phyloP scores from a whole-genome alignment of 129 eudicot genomes.

The Flaveria sonorensis region DNA sequence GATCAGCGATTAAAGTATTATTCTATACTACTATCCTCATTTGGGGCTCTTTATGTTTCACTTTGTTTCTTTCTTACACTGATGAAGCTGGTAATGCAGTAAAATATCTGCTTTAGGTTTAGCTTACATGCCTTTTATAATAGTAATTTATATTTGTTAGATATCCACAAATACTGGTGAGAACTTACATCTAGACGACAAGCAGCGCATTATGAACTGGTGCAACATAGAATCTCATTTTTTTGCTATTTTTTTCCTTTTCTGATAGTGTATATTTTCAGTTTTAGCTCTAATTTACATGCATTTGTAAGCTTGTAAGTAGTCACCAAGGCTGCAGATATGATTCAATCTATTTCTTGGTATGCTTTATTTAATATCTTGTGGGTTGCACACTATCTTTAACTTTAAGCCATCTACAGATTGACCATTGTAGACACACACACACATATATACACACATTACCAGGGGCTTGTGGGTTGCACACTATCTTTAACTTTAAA shows the following conservation, averaged over 20 bases:
- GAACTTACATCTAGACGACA: not conserved
- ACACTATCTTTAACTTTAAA: constrained; percentile 39
- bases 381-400: constrained; percentile 39
- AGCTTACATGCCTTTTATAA: not conserved
- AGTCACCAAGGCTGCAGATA: constrained; percentile 12
- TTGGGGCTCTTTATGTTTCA: not conserved
- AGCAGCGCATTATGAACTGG: not conserved
- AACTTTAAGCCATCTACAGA: constrained; percentile 33
- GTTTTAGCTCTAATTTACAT: not conserved
- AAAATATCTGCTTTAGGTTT: not conserved
- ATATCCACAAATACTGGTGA: not conserved
- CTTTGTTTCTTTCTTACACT: not conserved
- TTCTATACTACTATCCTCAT: not conserved
- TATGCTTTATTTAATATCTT: constrained; percentile 23
- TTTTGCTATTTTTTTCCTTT: not conserved
- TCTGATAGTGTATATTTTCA: not conserved
- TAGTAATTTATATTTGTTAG: not conserved
- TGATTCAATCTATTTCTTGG: constrained; percentile 11
- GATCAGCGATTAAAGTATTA: not conserved
- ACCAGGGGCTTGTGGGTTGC: constrained; percentile 38
- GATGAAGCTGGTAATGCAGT: not conserved
- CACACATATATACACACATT: not conserved
- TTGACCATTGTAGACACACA: constrained; percentile 9
- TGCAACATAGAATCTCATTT: not conserved
- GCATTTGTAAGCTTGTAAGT: not conserved